Evolutionary conservation across 2,329 filamentous ascomycete genomes (phyloP), one percentile per base, ranked within the genome.

Genomic region (Aspergillus sp.): DNA sequence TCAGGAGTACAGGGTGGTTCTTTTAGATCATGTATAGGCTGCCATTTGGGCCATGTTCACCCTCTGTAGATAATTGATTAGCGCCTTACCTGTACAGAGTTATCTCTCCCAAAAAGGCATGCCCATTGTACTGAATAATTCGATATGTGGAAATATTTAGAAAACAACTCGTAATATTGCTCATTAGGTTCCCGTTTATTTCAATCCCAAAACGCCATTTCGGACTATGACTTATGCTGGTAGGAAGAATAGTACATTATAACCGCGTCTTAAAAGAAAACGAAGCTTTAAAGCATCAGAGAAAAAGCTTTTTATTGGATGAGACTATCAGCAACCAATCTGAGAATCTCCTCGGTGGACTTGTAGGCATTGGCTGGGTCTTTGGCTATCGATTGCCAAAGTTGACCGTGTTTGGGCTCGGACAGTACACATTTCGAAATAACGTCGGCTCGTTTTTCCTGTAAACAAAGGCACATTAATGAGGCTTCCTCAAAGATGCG

Each of bases 321-420:
- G 46, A 65, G 60, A 61, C 60, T 68, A 51, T 79, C 82, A 1
- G 90, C 89, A 21, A 96, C 93, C 62, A 92, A 74, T 78, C 90
- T 90, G 67, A 99, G 72, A 15, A 97, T 83, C 73, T 96, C 91
- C 75, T 96, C 93, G 0, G 85, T 84, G 11, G 82, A 81, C 79
- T 88, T 89, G 55, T 84, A 79, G 23, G 89, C 90, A 74, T 96
- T 96, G 74, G 82, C 84, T 1, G 93, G 93, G 68, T 93, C 86
- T 81, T 99, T 99, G 17, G 88, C 86, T 4, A 97, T 82, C 8
- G 80, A 77, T 78, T 96, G 91, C 95, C 95, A 99, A 24, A 89
- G 79, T 80, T 99, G 95, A 14, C 95, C 95, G 74, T 99, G 92
- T 67, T 88, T 87, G 3, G 96, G 96, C 74, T 98, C 95, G 57